phyloP scores from a whole-genome alignment of 192 early-diverging fungal genomes.

The Martensiomyces pterosporus region DNA sequence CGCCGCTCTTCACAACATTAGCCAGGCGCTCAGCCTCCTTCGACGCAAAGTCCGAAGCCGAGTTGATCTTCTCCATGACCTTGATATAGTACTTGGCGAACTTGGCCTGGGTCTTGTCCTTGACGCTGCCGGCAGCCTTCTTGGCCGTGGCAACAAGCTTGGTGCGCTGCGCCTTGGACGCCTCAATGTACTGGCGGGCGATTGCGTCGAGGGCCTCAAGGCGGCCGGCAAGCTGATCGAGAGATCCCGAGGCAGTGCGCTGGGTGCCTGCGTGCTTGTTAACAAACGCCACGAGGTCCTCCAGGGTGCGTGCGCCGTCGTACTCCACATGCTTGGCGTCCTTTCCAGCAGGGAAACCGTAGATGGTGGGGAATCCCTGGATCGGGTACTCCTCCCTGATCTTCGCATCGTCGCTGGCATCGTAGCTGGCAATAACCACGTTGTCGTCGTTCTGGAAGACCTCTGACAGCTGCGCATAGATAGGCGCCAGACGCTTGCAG shows the following conservation, averaged over 20 bases:
- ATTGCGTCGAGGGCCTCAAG: slow-evolving; percentile 35
- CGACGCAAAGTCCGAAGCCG: slow-evolving; percentile 63
- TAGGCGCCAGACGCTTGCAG: slow-evolving; percentile 78
- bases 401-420: slow-evolving; percentile 66
- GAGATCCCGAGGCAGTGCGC: slow-evolving; percentile 67
- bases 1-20: slow-evolving; percentile 69
- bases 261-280: slow-evolving; percentile 81
- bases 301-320: slow-evolving; percentile 65
- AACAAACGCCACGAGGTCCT: slow-evolving; percentile 73
- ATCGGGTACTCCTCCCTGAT: slow-evolving; percentile 65
- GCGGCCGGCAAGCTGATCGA: slow-evolving; percentile 54
- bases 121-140: slow-evolving; percentile 43
- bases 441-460: slow-evolving; percentile 74
- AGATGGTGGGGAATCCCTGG: slow-evolving; percentile 84
- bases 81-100: slow-evolving; percentile 86
- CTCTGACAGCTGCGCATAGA: slow-evolving; percentile 83
- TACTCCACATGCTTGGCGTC: slow-evolving; percentile 64
- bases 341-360: slow-evolving; percentile 72
- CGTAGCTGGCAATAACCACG: slow-evolving; percentile 85
- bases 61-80: slow-evolving; percentile 82
- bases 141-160: slow-evolving; percentile 49
- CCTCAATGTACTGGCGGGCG: slow-evolving; percentile 60
- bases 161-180: slow-evolving; percentile 44
- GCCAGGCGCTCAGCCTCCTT: slow-evolving; percentile 80
- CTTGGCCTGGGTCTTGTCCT: slow-evolving; percentile 39